Evolutionary conservation across 768 basidiomycete genomes (phyloP).

Genomic region (Melanogaster broomeanus): DNA sequence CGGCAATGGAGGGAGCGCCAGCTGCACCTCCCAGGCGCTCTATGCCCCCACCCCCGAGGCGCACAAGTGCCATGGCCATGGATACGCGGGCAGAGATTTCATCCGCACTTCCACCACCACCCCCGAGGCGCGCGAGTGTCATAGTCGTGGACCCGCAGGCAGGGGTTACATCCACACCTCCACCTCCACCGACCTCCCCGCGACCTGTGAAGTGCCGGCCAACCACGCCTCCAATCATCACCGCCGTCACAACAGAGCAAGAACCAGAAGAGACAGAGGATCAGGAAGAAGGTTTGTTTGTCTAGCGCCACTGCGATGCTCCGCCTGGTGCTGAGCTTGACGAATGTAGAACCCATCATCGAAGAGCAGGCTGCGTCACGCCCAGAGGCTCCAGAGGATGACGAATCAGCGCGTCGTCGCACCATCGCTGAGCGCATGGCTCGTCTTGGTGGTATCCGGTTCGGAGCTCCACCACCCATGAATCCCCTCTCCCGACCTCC

Average conservation of each 20-base stretch:
- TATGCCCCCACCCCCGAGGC: slow-evolving; percentile 24
- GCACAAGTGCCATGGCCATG: slow-evolving; percentile 19
- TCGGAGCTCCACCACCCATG: slow-evolving; percentile 63
- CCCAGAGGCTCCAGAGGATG: slow-evolving; percentile 37
- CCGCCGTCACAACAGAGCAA: slow-evolving; percentile 7
- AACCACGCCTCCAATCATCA: slow-evolving; percentile 26
- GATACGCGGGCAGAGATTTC: slow-evolving; percentile 10
- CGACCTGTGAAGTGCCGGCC: slow-evolving; percentile 14
- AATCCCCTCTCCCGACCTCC: slow-evolving; percentile 39
- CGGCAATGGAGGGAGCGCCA: slow-evolving; percentile 10
- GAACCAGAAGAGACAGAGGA: slow-evolving; percentile 11
- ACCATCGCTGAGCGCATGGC: slow-evolving; percentile 97
- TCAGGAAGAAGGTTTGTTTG: slow-evolving; percentile 9
- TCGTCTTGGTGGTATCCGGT: slow-evolving; percentile 81
- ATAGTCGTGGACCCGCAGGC: slow-evolving; percentile 6
- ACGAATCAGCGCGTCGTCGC: slow-evolving; percentile 54
- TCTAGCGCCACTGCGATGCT: background rate
- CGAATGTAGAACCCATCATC: slow-evolving; percentile 2
- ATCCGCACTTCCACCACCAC: slow-evolving; percentile 20
- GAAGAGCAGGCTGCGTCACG: slow-evolving; percentile 14
- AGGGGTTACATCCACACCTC: slow-evolving; percentile 17
- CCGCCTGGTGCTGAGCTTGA: background rate
- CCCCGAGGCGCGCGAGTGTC: slow-evolving; percentile 25
- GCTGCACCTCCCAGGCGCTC: slow-evolving; percentile 16
- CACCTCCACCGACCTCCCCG: slow-evolving; percentile 18